Base-by-base conservation (phyloP, 768 basidiomycete species). In the Fomitopsis pulvina region DNA sequence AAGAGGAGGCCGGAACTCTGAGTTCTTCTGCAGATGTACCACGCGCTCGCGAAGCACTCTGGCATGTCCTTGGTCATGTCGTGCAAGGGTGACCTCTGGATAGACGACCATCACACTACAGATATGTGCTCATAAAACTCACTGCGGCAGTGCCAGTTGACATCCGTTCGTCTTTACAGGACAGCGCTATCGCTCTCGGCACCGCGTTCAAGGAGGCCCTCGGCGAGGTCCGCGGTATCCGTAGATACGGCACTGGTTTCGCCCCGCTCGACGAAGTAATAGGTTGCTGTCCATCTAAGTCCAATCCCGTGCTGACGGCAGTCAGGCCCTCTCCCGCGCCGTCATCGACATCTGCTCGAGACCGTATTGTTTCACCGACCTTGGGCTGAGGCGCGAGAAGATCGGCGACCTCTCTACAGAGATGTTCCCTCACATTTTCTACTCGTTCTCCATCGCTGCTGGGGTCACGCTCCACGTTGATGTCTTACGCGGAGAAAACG, bases 21-120 rank as follows among this genome's bases (percentile, higher is more conserved):
- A 16, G 3, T 44, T 22, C 26, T 30, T n/a, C 11, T 47, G 20
- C 42, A 99, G 95, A 99, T 99, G 96, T 93, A 92, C 65, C 85
- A 92, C 55, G 95, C 96, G 1, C 79, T 99, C 3, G 95, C 96
- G 29, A 98, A 98, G 66, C 96, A 99, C 69, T 80, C 91, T 18
- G 92, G 92, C 51, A 88, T 96, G 82, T 93, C 92, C 0, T 72
- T 99, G 54, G 81, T 78, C 18, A 77, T 99, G 71, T 85, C 87
- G 58, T 97, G 93, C 68, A 83, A 88, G 63, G 96, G 96, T 34
- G 96, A 99, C 66, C 76, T 98, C 7, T 90, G 86, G 80, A 96
- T 98, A 52, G 96, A 99, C 69, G 96, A 99, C 70, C 96, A 98
- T 61, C 96, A 99, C 69, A 92, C 94, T 41, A 92, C 95, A 78